phyloP scores from a whole-genome alignment of 768 basidiomycete genomes.

The Boletus patriciae region DNA sequence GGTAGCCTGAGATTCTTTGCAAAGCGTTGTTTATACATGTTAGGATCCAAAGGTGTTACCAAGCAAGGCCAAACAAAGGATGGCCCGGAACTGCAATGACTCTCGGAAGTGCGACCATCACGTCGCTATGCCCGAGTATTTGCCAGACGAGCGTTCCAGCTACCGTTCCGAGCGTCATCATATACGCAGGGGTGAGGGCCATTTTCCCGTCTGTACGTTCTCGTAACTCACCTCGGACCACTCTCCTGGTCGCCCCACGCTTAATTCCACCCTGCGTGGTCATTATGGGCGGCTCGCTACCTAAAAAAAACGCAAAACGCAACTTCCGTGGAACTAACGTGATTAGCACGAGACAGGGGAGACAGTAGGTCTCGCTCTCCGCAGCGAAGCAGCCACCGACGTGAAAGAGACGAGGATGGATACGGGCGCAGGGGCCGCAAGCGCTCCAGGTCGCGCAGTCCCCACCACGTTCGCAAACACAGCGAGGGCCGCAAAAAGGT shows the following conservation, averaged over 20 bases:
- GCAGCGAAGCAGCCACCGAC: slow-evolving; percentile 4
- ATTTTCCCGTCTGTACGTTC: neutral
- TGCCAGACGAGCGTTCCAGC: slow-evolving; percentile 8
- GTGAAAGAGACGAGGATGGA: slow-evolving; percentile 12
- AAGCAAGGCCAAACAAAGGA: slow-evolving; percentile 20
- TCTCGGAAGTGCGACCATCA: neutral
- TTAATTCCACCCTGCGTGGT: slow-evolving; percentile 6
- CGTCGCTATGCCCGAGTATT: slow-evolving; percentile 14
- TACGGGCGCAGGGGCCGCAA: slow-evolving; percentile 6
- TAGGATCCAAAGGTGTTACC: slow-evolving; percentile 14
- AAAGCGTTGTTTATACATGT: slow-evolving; percentile 21
- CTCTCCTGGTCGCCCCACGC: slow-evolving; percentile 28
- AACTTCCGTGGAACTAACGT: neutral
- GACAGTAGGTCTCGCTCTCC: slow-evolving; percentile 30
- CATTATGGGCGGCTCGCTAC: slow-evolving; percentile 18
- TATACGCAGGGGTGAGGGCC: slow-evolving; percentile 27
- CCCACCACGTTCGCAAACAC: slow-evolving; percentile 5
- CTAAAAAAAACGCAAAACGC: slow-evolving; percentile 1
- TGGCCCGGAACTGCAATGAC: slow-evolving; percentile 3
- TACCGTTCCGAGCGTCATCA: slow-evolving; percentile 9
- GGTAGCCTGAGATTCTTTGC: too few species aligned
- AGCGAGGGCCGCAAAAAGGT: slow-evolving; percentile 9
- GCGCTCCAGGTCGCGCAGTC: slow-evolving; percentile 29
- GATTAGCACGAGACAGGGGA: slow-evolving; percentile 20
- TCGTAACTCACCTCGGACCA: slow-evolving; percentile 22